These are phyloP conservation scores for Nakazawaea peltata DNA, from an alignment of 805 yeast genomes.

Conservation along the genomic window DNA sequence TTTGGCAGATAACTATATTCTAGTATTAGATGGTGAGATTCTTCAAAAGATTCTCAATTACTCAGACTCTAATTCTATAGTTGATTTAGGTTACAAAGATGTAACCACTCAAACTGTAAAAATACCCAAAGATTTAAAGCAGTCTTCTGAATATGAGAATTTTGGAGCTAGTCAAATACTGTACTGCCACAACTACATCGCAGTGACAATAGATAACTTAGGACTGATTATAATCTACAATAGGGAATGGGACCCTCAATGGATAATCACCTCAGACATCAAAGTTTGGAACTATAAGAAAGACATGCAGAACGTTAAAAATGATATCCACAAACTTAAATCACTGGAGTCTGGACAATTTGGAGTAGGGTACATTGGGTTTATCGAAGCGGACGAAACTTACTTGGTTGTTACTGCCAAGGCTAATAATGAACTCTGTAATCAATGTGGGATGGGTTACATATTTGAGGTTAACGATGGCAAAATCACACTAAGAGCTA, in stretches of 20 bases:
- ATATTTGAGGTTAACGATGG: too few species aligned
- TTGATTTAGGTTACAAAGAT: too few species aligned
- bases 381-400: background rate
- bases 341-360: constrained; percentile 20
- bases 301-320: too few species aligned
- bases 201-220: constrained; percentile 30
- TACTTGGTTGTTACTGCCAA: too few species aligned
- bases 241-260: constrained; percentile 11
- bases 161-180: constrained; percentile 35
- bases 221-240: constrained; percentile 29
- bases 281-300: background rate
- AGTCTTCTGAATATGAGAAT: constrained; percentile 27
- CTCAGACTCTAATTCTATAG: too few species aligned
- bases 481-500: too few species aligned
- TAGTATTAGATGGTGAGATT: too few species aligned
- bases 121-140: constrained; percentile 14
- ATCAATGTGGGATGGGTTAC: too few species aligned
- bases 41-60: too few species aligned
- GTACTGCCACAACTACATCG: constrained; percentile 14
- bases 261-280: background rate
- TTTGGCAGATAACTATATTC: too few species aligned
- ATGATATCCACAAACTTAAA: background rate
- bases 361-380: constrained; percentile 12
- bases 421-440: too few species aligned
- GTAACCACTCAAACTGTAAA: too few species aligned